Base-by-base conservation (phyloP, 257 asterid species). In the Fraxinus anomala region DNA sequence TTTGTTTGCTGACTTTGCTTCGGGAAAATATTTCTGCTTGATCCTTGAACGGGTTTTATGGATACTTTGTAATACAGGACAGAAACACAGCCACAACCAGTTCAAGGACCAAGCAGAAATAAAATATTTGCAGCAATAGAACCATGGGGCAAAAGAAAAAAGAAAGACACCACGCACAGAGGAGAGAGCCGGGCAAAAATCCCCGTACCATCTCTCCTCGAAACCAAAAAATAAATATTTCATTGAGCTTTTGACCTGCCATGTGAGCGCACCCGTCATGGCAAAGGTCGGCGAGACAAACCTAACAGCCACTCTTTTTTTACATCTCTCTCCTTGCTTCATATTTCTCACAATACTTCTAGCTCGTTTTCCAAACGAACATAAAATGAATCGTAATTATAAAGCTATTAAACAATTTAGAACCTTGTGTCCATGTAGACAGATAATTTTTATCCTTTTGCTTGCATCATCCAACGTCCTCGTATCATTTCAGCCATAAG, bases 231-330 rank as follows among this genome's bases (percentile, higher is more conserved):
- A 0, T 1, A 1, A 0, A 1, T 4, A 42, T 82, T 89, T 85
- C 80, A 82, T 86, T 81, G 74, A 68, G 54, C 36, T 70, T 68
- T 31, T 78, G 87, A 83, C 91, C 91, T 85, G 89, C 91, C 89
- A 88, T 73, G 91, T 75, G 91, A 88, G 91, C 91, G 89, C 91
- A 88, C 91, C 89, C 91, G 61, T 19, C 91, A 88, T 80, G 89
- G 88, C 91, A 86, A 86, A 84, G 92, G 89, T 78, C 90, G 51
- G 49, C 33, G 47, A 36, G 72, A 82, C 77, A 74, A 67, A 80
- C 42, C 66, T 12, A 76, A 69, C 44, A 39, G 42, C 26, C 23
- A 1, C 84, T 47, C 84, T 80, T 47, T 76, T 75, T 72, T 79
- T 70, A 77, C 84, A 75, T 42, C 59, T 56, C 0, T 26, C 39